These are phyloP conservation scores for Thozetella sp. DNA, from an alignment of 495 filamentous ascomycete genomes.

Conservation along the genomic window DNA sequence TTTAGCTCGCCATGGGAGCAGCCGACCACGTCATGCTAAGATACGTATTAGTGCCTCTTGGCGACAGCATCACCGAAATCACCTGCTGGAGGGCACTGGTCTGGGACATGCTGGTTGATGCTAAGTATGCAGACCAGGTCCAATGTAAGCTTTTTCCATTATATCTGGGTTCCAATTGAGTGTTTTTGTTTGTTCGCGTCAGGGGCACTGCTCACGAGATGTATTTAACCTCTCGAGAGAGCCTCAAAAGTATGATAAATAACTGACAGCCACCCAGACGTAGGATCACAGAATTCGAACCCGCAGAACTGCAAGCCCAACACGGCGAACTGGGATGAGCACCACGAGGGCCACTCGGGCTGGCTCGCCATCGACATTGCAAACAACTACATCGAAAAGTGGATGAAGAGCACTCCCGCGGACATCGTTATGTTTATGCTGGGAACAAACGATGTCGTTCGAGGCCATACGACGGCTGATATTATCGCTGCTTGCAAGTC, in stretches of 20 bases:
- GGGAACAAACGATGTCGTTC: slow-evolving; percentile 42
- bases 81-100: slow-evolving; percentile 41
- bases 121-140: slow-evolving; percentile 22
- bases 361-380: slow-evolving; percentile 45
- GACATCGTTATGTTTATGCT: slow-evolving; percentile 46
- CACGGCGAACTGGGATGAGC: slow-evolving; percentile 28
- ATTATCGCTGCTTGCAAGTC: slow-evolving; percentile 40
- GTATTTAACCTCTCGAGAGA: no score
- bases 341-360: slow-evolving; percentile 46
- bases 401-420: slow-evolving; percentile 33
- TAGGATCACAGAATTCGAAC: slow-evolving; percentile 39
- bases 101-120: slow-evolving; percentile 32
- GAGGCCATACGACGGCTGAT: slow-evolving; percentile 21
- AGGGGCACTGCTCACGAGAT: no score
- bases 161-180: no score
- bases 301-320: slow-evolving; percentile 29
- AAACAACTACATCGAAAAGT: slow-evolving; percentile 37
- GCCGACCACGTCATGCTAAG: no score
- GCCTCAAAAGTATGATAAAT: no score
- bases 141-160: no score
- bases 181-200: no score
- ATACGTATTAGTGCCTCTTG: slow-evolving; percentile 45
- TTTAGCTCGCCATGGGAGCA: no score
- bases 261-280: no score
- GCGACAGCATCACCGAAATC: slow-evolving; percentile 45